Evolutionary conservation across 2,329 filamentous ascomycete genomes (phyloP).

Genomic region (Trichoderma aggressivum): DNA sequence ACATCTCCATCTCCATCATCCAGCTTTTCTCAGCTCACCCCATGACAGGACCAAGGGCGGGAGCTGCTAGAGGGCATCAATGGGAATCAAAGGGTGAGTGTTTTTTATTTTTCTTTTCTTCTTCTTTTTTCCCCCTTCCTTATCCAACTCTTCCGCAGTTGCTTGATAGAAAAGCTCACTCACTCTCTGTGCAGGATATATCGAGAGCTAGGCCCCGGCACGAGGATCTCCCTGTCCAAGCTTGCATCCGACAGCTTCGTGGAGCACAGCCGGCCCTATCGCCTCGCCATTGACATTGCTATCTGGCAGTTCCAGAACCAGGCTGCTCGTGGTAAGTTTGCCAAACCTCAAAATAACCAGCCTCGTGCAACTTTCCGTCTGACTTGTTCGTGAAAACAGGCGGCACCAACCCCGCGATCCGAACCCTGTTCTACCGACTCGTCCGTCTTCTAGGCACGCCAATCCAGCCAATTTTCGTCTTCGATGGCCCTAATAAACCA

Average conservation of each 20-base stretch:
- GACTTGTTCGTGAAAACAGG: conserved; percentile 42
- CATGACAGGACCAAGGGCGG: neutral
- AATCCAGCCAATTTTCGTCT: conserved; percentile 87
- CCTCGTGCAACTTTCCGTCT: neutral
- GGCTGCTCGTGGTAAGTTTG: conserved; percentile 62
- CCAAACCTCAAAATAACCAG: neutral
- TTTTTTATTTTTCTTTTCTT: fast-evolving
- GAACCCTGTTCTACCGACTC: conserved; percentile 90
- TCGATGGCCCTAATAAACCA: conserved; percentile 83
- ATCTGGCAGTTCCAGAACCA: conserved; percentile 98
- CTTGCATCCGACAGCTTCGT: conserved; percentile 76
- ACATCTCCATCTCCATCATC: neutral
- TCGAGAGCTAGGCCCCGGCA: conserved; percentile 78
- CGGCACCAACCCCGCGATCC: conserved; percentile 82
- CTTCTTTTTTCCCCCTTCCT: too few relatives aligned
- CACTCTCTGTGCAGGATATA: conserved; percentile 70
- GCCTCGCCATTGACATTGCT: conserved; percentile 87
- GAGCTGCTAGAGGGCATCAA: conserved; percentile 29
- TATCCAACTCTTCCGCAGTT: too few relatives aligned
- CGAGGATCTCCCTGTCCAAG: conserved; percentile 76
- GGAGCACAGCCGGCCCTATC: conserved; percentile 66
- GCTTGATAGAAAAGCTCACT: conserved; percentile 13
- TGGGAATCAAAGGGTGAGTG: conserved; percentile 65
- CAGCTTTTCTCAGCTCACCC: neutral
- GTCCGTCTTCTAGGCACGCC: conserved; percentile 70